Evolutionary conservation across 1,284 basidiomycete genomes (phyloP), one percentile per base, ranked within the genome.

Genomic region (Puccinia triticina): DNA sequence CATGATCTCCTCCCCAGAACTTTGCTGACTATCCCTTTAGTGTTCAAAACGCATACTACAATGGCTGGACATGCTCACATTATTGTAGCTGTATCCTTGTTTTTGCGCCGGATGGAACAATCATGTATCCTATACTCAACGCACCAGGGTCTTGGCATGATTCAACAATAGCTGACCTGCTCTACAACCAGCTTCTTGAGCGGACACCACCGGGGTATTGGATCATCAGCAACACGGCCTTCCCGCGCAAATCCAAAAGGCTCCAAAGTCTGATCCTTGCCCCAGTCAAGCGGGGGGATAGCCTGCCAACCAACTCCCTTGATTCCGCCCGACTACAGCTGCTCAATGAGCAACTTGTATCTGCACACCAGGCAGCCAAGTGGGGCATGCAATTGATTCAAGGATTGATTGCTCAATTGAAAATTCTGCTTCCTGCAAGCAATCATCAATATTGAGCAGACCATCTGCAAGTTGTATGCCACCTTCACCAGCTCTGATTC

Each of bases 211-310:
- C 86, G 0, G 88, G 88, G 0, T 89, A 84, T 83, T 90, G 88
- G 76, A 85, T 90, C 34, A 86, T 89, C 32, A 85, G 88, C 0
- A 88, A 90, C 81, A 88, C 88, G 2, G 89, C 88, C 8, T 90
- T 90, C 84, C 89, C 89, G 1, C 82, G 84, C 3, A 64, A 64
- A 64, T 16, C 59, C 3, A 18, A 29, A 10, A 23, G 26, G 26
- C 59, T 64, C 2, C 12, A 29, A 5, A 7, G n/a, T 3, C 59
- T 5, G 14, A 90, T 90, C 50, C 50, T 83, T 23, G 87, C 88
- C 4, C 89, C 89, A 32, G 80, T 89, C 4, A 90, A 90, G 82
- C 66, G 81, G 37, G 88, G 88, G 0, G 79, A 85, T 23, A 74
- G 67, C 0, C 84, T 89, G 0, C 86, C 86, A 1, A 80, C 66